A percentile compares a stretch with the other conserved stretches of the same genome.
Conservation (phyloP, 1,139 yeast genomes). For the Scheffersomyces quercinus region DNA sequence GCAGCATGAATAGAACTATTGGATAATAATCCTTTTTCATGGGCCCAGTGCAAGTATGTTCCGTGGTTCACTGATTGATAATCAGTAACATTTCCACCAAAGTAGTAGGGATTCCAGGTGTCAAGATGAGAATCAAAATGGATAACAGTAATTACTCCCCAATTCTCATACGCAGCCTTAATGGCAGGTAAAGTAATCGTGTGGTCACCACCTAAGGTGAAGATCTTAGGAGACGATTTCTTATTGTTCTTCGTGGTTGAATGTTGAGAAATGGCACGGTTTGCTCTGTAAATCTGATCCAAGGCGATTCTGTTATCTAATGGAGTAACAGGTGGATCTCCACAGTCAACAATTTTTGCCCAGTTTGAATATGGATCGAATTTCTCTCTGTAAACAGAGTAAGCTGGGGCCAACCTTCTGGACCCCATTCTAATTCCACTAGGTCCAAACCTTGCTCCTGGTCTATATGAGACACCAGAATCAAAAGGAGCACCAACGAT, state of each 20-base stretch:
- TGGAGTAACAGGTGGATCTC: conserved; percentile 19
- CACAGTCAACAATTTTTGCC: conserved; percentile 19
- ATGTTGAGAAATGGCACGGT: conserved; percentile 10
- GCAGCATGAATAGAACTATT: conserved; percentile 32
- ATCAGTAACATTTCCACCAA: conserved; percentile 13
- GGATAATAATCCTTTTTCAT: conserved; percentile 15
- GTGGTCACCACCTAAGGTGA: conserved; percentile 18
- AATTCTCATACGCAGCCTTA: conserved; percentile 12
- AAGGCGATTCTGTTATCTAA: conserved; percentile 17
- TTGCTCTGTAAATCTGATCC: conserved; percentile 15
- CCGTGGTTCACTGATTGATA: conserved; percentile 15
- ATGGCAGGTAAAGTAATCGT: conserved; percentile 15
- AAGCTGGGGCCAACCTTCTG: conserved; percentile 13
- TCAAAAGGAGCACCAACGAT: conserved; percentile 34
- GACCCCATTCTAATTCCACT: conserved; percentile 24
- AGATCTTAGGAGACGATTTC: conserved; percentile 10
- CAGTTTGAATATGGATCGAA: conserved; percentile 13
- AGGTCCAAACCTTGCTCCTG: conserved; percentile 35
- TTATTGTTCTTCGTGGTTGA: conserved; percentile 7
- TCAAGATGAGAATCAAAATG: conserved; percentile 18
- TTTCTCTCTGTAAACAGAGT: conserved; percentile 21
- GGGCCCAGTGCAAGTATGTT: conserved; percentile 16
- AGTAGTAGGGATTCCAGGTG: conserved; percentile 15
- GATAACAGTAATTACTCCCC: conserved; percentile 15
- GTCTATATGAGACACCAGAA: conserved; percentile 30